Evolutionary conservation across 2,329 filamentous ascomycete genomes (phyloP), one percentile per base, ranked within the genome.

Genomic region (Daldinia eschscholtzii): DNA sequence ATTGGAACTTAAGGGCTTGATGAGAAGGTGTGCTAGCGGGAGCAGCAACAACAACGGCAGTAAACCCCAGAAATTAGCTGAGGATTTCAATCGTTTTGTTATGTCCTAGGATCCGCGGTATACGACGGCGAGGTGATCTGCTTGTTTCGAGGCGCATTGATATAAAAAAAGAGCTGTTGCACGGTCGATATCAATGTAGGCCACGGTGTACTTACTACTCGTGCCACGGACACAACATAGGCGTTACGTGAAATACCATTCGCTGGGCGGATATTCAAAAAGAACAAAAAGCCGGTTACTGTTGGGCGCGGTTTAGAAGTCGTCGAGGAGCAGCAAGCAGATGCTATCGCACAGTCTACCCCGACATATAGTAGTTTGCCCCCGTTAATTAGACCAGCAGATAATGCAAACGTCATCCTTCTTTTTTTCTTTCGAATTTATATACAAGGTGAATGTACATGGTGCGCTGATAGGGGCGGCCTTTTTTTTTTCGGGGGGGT

Each of bases 361-460:
- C 64, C 56, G 58, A 60, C 62, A 57, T 65, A 70, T 61, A 56
- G 42, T 68, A 70, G 60, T 57, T 70, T 58, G 67, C 56, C 64
- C 39, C 50, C 53, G 15, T 70, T 70, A 70, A 71, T 66, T 70
- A 71, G 64, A 70, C 58, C 55, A 66, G 41, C 67, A 66, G 64
- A 67, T 72, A 72, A 70, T 72, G 59, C 67, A 70, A 61, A 62
- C 18, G 61, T 64, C 67, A 65, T 60, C 64, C 70, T 64, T 70
- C 64, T 65, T 57, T 57, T 35, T 35, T 33, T 33, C 6, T 33
- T 57, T 42, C 53, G 33, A 42, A 57, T 42, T 28, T 57, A 57
- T 42, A 39, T 57, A 57, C 33, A 55, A 35, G 33, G 30, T 55
- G 52, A 57, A 57, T 57, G 6, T 57, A 57, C 35, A 57, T 39